phyloP scores from a whole-genome alignment of 2,329 filamentous ascomycete genomes.

The Xylaria sp. region DNA sequence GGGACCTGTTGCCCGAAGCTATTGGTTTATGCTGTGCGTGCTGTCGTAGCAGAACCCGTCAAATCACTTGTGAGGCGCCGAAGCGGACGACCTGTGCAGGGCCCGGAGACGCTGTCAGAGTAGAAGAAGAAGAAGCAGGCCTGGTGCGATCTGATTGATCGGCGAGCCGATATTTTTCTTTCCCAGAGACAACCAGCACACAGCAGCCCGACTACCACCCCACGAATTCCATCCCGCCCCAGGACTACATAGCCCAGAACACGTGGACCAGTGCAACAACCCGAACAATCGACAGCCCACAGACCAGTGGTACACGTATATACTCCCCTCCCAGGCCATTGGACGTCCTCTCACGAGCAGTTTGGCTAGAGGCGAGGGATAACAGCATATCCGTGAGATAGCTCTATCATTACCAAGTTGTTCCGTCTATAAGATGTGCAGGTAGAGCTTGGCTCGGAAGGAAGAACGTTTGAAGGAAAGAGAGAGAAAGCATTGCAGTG shows the following conservation, averaged over 20 bases:
- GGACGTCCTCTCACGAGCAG: conserved; percentile 27
- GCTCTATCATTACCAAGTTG: conserved; percentile 16
- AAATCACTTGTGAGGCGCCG: conserved; percentile 27
- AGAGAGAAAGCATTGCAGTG: conserved; percentile 5
- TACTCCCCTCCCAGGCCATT: conserved; percentile 24
- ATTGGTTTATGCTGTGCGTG: conserved; percentile 30
- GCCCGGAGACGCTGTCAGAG: conserved; percentile 26
- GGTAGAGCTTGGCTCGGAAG: conserved; percentile 15
- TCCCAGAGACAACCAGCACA: conserved; percentile 26
- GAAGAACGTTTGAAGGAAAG: conserved; percentile 3
- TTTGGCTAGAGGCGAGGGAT: background rate
- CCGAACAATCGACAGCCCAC: conserved; percentile 20
- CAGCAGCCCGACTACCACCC: conserved; percentile 34
- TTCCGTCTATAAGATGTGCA: conserved; percentile 31
- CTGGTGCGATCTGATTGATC: conserved; percentile 30
- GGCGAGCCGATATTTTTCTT: conserved; percentile 26
- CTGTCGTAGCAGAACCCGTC: conserved; percentile 13
- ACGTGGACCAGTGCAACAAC: conserved; percentile 37
- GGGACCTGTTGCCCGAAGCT: conserved; percentile 8
- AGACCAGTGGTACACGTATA: conserved; percentile 38
- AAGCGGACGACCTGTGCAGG: conserved; percentile 32
- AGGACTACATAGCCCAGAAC: conserved; percentile 31
- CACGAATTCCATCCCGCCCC: conserved; percentile 30
- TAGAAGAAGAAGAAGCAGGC: conserved; percentile 29
- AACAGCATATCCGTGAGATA: conserved; percentile 19